A percentile compares a stretch with the other conserved stretches of the same genome.
Conservation (phyloP, 306 rosid species). For the Medicago lupulina region DNA sequence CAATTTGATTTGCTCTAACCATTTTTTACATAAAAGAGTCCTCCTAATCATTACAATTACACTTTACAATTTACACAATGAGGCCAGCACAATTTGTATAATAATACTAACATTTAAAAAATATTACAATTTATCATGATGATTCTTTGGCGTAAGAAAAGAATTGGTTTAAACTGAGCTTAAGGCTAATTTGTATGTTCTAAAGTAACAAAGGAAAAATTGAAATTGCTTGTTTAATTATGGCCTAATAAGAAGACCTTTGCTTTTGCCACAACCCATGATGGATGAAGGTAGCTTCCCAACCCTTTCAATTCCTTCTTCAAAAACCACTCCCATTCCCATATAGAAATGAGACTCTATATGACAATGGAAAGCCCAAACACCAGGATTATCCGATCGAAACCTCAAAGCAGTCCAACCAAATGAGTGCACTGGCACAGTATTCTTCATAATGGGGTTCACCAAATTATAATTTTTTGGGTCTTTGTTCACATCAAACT, state of each 20-base stretch:
- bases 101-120: background rate
- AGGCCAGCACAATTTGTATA: background rate
- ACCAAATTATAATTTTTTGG: slow-evolving; percentile 66
- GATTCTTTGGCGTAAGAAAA: background rate
- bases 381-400: slow-evolving; percentile 77
- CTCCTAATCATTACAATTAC: background rate
- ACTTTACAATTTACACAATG: background rate
- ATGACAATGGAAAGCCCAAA: slow-evolving; percentile 93
- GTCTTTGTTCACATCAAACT: slow-evolving; percentile 55
- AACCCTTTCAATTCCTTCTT: slow-evolving; percentile 74
- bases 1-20: too few species aligned
- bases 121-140: background rate
- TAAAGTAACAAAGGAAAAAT: background rate
- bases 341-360: slow-evolving; percentile 82
- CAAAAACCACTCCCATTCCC: slow-evolving; percentile 95
- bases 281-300: slow-evolving; percentile 71
- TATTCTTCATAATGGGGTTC: slow-evolving; percentile 87
- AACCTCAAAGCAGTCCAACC: slow-evolving; percentile 97
- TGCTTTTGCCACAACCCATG: slow-evolving; percentile 79
- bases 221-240: slow-evolving; percentile 20
- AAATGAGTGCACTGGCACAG: slow-evolving; percentile 68
- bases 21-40: background rate
- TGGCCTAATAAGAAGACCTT: slow-evolving; percentile 43
- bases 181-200: background rate
- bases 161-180: background rate